phyloP scores from a whole-genome alignment of 139 green algal genomes.

The Asterochloris erici region DNA sequence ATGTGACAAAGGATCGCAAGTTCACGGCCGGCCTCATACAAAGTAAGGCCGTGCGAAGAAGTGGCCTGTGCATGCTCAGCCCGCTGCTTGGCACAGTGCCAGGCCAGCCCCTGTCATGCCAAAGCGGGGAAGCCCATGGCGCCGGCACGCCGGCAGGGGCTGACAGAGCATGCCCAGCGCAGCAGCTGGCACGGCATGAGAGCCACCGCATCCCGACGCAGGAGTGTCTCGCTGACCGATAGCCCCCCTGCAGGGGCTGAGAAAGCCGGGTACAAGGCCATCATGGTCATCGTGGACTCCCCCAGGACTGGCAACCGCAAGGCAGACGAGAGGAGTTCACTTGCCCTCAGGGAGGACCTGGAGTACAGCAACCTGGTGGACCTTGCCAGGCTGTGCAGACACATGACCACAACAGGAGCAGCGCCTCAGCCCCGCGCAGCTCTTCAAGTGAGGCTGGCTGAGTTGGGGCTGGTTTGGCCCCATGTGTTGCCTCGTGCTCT shows the following conservation, averaged over 20 bases:
- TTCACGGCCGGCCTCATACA: constrained; percentile 59
- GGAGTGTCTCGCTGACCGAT: not conserved
- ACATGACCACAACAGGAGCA: constrained; percentile 4
- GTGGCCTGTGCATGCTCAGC: not conserved
- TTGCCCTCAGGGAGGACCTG: constrained; percentile 44
- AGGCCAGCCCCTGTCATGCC: not conserved
- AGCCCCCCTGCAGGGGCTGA: constrained; percentile 42
- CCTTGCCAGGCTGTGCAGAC: not conserved
- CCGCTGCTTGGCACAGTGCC: no score
- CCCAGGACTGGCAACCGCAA: constrained; percentile 71
- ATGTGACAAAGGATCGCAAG: constrained; percentile 57
- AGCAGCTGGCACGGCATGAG: no score
- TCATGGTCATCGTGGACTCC: constrained; percentile 90
- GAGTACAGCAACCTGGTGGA: constrained; percentile 48
- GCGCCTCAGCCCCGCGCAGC: not conserved
- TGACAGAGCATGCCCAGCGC: no score
- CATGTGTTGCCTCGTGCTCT: no score
- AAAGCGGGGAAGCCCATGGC: not conserved
- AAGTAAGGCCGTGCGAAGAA: not conserved
- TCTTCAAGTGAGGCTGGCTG: not conserved
- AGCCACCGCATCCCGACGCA: not conserved
- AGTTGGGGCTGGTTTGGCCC: no score
- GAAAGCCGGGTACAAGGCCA: constrained; percentile 59
- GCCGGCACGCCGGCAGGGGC: no score
- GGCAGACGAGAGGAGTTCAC: constrained; percentile 62